Evolutionary conservation across 2,329 filamentous ascomycete species (phyloP).

Genomic region (Lachnellula subtilissima): DNA sequence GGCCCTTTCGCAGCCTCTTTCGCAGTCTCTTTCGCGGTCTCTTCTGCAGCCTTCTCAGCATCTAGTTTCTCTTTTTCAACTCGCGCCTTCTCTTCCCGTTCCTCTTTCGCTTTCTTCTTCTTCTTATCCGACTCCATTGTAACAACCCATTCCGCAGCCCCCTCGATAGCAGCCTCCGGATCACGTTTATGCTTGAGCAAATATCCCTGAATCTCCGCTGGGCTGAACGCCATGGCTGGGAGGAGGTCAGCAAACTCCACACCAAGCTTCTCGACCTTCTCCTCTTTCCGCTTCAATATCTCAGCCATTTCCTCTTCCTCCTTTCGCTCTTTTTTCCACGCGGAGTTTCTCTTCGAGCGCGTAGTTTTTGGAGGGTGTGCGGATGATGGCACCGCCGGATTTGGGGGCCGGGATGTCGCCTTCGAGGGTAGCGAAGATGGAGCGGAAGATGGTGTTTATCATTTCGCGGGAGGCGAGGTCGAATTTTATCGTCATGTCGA

Average conservation of each 20-base stretch:
- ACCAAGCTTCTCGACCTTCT: slow-evolving; percentile 38
- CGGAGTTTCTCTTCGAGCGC: neutral
- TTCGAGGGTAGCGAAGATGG: slow-evolving; percentile 36
- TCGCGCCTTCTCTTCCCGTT: slow-evolving; percentile 21
- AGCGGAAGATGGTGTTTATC: slow-evolving; percentile 28
- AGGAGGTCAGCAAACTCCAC: slow-evolving; percentile 48
- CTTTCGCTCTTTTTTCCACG: slow-evolving; percentile 2
- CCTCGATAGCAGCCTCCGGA: slow-evolving; percentile 49
- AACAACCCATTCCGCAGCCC: slow-evolving; percentile 50
- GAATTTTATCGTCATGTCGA: slow-evolving; percentile 58
- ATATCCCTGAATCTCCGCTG: slow-evolving; percentile 63
- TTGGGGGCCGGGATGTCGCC: slow-evolving; percentile 19
- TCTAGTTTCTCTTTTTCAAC: slow-evolving; percentile 21
- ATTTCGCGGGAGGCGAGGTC: slow-evolving; percentile 25
- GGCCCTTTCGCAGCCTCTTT: slow-evolving; percentile 9
- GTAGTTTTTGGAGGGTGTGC: neutral
- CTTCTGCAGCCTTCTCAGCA: slow-evolving; percentile 8
- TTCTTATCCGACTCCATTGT: slow-evolving; percentile 45
- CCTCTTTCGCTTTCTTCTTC: slow-evolving; percentile 26
- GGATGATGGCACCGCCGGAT: neutral
- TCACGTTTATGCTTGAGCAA: slow-evolving; percentile 57
- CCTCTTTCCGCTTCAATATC: slow-evolving; percentile 14
- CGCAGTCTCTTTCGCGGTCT: slow-evolving; percentile 17
- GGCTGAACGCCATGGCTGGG: slow-evolving; percentile 48
- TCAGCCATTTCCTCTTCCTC: slow-evolving; percentile 6